Percentiles rank a stretch among this genome's conserved stretches.
Evolutionary conservation across 495 filamentous ascomycete genomes (phyloP).

Genomic region (Sabuloglossum arenarium): DNA sequence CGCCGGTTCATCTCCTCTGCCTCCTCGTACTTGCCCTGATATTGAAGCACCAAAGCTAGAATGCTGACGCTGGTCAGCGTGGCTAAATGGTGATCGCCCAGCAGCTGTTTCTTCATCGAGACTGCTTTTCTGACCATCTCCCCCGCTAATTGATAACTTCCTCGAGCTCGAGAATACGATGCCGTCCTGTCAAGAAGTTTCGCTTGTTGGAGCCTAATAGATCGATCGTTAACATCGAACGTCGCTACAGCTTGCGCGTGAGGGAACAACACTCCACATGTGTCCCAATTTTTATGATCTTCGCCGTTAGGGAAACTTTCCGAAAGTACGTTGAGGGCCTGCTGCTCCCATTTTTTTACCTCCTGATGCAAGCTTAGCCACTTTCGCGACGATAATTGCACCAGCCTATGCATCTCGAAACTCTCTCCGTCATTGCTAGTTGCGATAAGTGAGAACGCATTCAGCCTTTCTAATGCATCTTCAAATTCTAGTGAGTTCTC

Average conservation of each 20-base stretch:
- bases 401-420: slow-evolving; percentile 25
- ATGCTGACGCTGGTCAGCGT: slow-evolving; percentile 3
- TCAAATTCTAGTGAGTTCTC: slow-evolving; percentile 12
- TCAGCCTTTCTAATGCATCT: slow-evolving; percentile 18
- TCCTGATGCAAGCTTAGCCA: slow-evolving; percentile 11
- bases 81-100: not conserved
- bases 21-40: not conserved
- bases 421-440: slow-evolving; percentile 8
- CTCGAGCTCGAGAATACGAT: not conserved
- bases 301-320: not conserved
- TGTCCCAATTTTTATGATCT: not conserved
- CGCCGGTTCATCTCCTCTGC: not conserved
- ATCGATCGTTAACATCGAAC: not conserved
- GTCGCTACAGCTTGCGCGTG: not conserved
- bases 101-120: not conserved
- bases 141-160: not conserved
- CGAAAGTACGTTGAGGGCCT: not conserved
- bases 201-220: too few species aligned
- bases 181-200: too few species aligned
- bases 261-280: not conserved
- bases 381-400: slow-evolving; percentile 22
- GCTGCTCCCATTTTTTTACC: not conserved
- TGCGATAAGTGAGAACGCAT: slow-evolving; percentile 16
- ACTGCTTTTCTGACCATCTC: not conserved
- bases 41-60: not conserved